Percentiles rank a stretch among this genome's conserved stretches.
Conservation (phyloP, 192 early-diverging fungal genomes). For the Linnemannia exigua region DNA sequence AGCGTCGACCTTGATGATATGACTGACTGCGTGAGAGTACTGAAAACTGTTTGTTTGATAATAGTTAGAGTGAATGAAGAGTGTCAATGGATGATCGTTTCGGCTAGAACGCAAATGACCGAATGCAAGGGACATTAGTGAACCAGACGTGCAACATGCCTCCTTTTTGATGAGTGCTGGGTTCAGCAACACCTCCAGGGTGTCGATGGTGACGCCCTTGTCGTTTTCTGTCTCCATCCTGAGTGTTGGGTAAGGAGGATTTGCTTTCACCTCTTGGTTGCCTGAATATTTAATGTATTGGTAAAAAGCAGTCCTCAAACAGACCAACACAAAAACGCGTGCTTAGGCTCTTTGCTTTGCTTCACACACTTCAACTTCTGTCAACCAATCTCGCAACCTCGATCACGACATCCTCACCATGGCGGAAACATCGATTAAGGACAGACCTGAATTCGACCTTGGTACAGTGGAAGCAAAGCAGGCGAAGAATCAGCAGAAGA, state of each 20-base stretch:
- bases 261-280: too few species aligned
- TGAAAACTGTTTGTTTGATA: conserved; percentile 14
- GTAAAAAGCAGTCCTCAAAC: neutral
- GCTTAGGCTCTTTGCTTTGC: neutral
- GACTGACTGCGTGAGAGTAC: conserved; percentile 9
- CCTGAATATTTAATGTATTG: too few species aligned
- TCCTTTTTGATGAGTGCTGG: conserved; percentile 38
- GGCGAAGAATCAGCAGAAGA: neutral
- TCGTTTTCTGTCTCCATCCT: neutral
- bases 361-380: neutral
- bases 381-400: neutral
- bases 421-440: conserved; percentile 53
- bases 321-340: conserved; percentile 6
- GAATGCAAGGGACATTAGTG: too few species aligned
- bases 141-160: neutral
- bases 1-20: conserved; percentile 23
- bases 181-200: conserved; percentile 47
- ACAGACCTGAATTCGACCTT: conserved; percentile 66
- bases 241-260: neutral
- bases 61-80: neutral
- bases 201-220: conserved; percentile 29
- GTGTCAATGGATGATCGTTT: neutral
- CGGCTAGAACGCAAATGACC: neutral
- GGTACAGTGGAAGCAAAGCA: conserved; percentile 34
- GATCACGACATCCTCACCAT: conserved; percentile 2